phyloP scores from a whole-genome alignment of 2,329 filamentous ascomycete species.

The Calonectria hawksworthii region DNA sequence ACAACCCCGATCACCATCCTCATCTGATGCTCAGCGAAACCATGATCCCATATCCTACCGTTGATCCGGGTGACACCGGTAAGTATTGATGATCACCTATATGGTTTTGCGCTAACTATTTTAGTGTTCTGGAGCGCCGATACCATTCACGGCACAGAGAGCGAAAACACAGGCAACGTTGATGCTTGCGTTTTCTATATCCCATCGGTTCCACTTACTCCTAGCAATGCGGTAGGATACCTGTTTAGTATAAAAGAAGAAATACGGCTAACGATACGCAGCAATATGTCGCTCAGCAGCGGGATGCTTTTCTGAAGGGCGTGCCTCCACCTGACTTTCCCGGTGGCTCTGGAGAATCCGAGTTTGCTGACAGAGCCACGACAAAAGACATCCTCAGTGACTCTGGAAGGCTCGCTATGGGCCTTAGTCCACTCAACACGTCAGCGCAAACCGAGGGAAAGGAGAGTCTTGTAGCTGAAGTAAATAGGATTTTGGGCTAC shows the following conservation, averaged over 20 bases:
- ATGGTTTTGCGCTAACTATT: neutral
- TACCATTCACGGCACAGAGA: neutral
- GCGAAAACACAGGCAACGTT: neutral
- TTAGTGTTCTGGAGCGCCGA: conserved; percentile 1
- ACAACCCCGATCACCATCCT: neutral
- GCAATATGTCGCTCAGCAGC: neutral
- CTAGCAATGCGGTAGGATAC: neutral
- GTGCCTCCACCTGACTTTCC: neutral
- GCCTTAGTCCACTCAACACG: neutral
- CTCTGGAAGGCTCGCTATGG: neutral
- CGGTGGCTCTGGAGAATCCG: neutral
- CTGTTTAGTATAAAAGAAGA: neutral
- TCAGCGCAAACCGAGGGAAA: neutral
- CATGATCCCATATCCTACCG: neutral
- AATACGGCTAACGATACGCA: neutral
- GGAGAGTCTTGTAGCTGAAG: neutral
- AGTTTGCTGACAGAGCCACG: neutral
- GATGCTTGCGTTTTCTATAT: neutral
- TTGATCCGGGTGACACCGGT: neutral
- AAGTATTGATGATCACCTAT: neutral
- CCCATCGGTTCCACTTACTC: neutral
- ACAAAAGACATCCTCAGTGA: neutral
- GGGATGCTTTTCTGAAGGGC: neutral
- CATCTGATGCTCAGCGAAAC: neutral
- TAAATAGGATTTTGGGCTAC: neutral